phyloP scores from a whole-genome alignment of 345 rosid species.

The Pugionium dolabratum region DNA sequence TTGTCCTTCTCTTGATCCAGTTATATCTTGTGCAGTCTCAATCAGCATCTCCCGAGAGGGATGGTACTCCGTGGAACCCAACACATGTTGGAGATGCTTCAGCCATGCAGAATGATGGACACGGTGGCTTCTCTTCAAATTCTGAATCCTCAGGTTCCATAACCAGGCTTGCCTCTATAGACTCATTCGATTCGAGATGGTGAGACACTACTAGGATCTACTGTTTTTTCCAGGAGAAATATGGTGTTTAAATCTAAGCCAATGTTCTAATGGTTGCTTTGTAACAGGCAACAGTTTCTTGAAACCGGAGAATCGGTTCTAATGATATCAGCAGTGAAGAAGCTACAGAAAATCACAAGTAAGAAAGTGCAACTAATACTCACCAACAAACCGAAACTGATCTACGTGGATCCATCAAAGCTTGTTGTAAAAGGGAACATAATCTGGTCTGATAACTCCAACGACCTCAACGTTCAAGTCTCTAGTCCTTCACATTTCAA shows the following conservation, averaged over 20 bases:
- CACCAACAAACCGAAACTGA: slow-evolving; percentile 85
- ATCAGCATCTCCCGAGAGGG: slow-evolving; percentile 52
- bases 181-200: slow-evolving; percentile 99
- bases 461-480: slow-evolving; percentile 80
- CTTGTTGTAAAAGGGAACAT: slow-evolving; percentile 73
- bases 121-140: slow-evolving; percentile 43
- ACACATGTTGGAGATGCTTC: slow-evolving; percentile 66
- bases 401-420: slow-evolving; percentile 89
- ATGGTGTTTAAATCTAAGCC: neutral
- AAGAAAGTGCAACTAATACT: slow-evolving; percentile 98
- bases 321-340: slow-evolving; percentile 95
- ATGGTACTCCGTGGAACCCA: slow-evolving; percentile 82
- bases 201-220: slow-evolving; percentile 42
- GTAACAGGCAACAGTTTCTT: slow-evolving; percentile 91
- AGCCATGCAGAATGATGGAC: slow-evolving; percentile 56
- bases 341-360: slow-evolving; percentile 82
- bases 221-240: neutral
- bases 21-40: slow-evolving; percentile 34
- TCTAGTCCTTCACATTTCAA: slow-evolving; percentile 79
- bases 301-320: slow-evolving; percentile 91
- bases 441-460: slow-evolving; percentile 91
- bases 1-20: slow-evolving; percentile 20
- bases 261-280: slow-evolving; percentile 4
- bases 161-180: slow-evolving; percentile 94
- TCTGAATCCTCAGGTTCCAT: slow-evolving; percentile 68